Evolutionary conservation across 495 filamentous ascomycete genomes (phyloP).

Genomic region (Amniculicola lignicola): DNA sequence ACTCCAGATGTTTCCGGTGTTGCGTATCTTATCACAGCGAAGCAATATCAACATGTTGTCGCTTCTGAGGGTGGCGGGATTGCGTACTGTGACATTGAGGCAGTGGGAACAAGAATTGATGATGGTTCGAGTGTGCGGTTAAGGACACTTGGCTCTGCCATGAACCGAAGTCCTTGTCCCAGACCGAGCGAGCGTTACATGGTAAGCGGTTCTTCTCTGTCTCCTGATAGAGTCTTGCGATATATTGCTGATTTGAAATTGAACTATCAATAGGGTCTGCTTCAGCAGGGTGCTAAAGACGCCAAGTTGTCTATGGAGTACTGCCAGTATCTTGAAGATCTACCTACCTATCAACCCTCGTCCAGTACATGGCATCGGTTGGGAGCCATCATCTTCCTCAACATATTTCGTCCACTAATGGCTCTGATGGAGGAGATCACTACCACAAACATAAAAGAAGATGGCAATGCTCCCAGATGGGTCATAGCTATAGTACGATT

Average conservation of each 20-base stretch:
- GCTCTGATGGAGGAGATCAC: conserved; percentile 4
- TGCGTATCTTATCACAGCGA: conserved; percentile 2
- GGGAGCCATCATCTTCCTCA: conserved; percentile 5
- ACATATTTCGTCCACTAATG: not conserved
- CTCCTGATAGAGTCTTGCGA: too few species aligned
- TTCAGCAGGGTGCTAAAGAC: not conserved
- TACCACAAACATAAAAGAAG: not conserved
- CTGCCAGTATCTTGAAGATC: not conserved
- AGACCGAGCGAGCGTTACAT: conserved; percentile 9
- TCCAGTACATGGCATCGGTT: not conserved
- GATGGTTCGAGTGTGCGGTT: not conserved
- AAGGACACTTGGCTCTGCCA: conserved; percentile 1
- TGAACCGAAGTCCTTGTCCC: not conserved
- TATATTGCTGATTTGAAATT: too few species aligned
- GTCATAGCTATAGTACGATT: not conserved
- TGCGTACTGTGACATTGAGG: conserved; percentile 6
- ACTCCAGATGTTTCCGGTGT: not conserved
- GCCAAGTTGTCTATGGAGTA: not conserved
- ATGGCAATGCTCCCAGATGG: conserved; percentile 1
- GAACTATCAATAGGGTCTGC: too few species aligned
- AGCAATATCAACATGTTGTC: conserved; percentile 3
- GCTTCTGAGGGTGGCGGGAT: conserved; percentile 14
- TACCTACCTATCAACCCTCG: not conserved
- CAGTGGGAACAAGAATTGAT: not conserved
- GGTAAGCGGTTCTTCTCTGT: not conserved